Base-by-base conservation (phyloP, 495 filamentous ascomycete genomes). In the Xylaria cubensis region DNA sequence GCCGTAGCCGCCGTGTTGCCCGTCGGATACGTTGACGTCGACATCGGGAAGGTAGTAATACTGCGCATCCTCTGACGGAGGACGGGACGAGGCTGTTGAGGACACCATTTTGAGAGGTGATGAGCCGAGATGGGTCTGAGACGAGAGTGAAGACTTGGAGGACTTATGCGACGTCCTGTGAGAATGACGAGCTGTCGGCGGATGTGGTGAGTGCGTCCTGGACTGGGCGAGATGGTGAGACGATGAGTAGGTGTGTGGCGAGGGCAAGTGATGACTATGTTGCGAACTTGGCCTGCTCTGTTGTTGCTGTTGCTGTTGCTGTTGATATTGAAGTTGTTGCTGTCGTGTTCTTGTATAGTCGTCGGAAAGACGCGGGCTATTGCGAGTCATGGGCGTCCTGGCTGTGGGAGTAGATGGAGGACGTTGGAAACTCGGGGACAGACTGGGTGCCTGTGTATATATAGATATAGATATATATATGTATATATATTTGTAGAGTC, bases 11-110 rank as follows among this genome's bases (percentile, higher is more conserved):
- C 58, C 77, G 48, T 73, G 75, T 42, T 82, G 70, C 36, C 84
- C 82, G 34, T 85, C 82, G 62, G 74, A 72, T 39, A 74, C 70
- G 51, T 81, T 73, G 15, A 75, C 74, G 66, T 81, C 73, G 17
- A 76, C 75, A 56, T 86, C 83, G n/a, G 81, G 73, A 26, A 84
- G 75, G 73, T 81, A 77, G 76, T 82, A 84, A 15, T 81, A 74
- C 64, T 82, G 67, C 15, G 76, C 65, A 24, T 78, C 76, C 39
- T 76, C 75, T 17, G 62, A 32, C 58, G 61, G 61, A 7, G 70
- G 65, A 39, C 75, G 76, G 19, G 75, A 71, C 19, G 74, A 68
- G 9, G 74, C 65, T 6, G 77, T 72, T 15, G 77, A 74, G 51
- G 77, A 76, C 53, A 79, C 77, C 77, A 79, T 79, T 32, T 79